Base-by-base conservation (phyloP, 2,329 filamentous ascomycete species). In the Penicillium olsonii region DNA sequence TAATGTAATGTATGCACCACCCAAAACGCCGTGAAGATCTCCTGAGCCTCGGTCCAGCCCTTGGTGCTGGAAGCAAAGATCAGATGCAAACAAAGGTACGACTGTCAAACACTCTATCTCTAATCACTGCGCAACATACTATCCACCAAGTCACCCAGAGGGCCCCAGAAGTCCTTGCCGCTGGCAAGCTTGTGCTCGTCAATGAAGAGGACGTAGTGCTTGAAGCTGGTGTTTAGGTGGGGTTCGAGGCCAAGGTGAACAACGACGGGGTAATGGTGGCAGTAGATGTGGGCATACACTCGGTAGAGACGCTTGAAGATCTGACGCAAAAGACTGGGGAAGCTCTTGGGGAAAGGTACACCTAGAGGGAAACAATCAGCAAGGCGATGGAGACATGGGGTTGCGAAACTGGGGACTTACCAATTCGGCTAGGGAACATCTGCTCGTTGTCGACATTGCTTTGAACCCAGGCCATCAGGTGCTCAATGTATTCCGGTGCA, bases 301-400 rank as follows among this genome's bases (percentile, higher is more conserved):
- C 94, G 88, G 76, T 97, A 99, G 77, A 99, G 87, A 68, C 94
- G 88, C 82, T 99, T 99, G 84, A 97, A 97, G 69, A 99, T 91
- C 75, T 96, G 92, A 60, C 90, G 88, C 55, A 96, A 86, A 48
- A 96, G 86, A 48, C 85, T 79, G 7, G 90, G 87, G 75, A 99
- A 99, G 17, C 87, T 87, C 69, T 95, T 94, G 46, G 94, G 92
- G 72, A 99, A 99, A 5, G 92, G 89, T 10, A 97, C 92, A 59
- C 94, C 90, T 84, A 51, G 35, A n/a, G 57, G 44, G 26, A 26
- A 29, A 6, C 10, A 19, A 35, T 19, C n/a, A 17, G 33, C 11
- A n/a, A 3, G n/a, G 29, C 29, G 14, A 31, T n/a, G 6, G 7
- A 7, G 5, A 14, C 20, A 11, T 57, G 71, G 4, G 52, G 24